Conservation (phyloP, 1,139 yeast genomes). For the Candida glucosophila region DNA sequence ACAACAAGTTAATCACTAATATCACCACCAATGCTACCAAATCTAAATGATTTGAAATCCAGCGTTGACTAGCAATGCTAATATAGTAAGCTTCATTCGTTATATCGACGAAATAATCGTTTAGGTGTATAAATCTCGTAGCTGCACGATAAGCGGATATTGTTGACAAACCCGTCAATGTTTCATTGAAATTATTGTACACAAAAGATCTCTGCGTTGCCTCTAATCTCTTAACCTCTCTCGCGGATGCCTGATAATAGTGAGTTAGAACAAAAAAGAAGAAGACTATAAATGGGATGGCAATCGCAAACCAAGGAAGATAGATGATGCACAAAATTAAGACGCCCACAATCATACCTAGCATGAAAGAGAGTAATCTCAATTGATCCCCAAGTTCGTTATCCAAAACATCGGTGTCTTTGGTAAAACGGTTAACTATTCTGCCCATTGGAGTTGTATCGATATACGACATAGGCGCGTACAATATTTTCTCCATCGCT, state of each 20-base stretch:
- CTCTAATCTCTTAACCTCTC: slow-evolving; percentile 36
- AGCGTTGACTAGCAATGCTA: slow-evolving; percentile 65
- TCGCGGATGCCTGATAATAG: slow-evolving; percentile 41
- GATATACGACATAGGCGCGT: slow-evolving; percentile 50
- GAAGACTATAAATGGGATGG: slow-evolving; percentile 48
- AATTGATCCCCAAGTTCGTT: slow-evolving; percentile 60
- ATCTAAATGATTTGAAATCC: slow-evolving; percentile 65
- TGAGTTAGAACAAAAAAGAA: slow-evolving; percentile 43
- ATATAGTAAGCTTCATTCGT: slow-evolving; percentile 69
- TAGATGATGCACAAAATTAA: slow-evolving; percentile 58
- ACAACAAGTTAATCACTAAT: slow-evolving; percentile 46
- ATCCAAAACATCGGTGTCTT: slow-evolving; percentile 78
- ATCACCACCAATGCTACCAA: slow-evolving; percentile 38
- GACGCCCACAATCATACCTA: slow-evolving; percentile 53
- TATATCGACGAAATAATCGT: slow-evolving; percentile 42
- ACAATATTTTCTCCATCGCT: slow-evolving; percentile 34
- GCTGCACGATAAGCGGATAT: slow-evolving; percentile 54
- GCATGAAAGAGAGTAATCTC: slow-evolving; percentile 41
- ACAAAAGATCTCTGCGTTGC: slow-evolving; percentile 29
- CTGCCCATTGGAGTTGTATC: slow-evolving; percentile 58
- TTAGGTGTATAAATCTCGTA: slow-evolving; percentile 41
- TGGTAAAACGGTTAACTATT: slow-evolving; percentile 55
- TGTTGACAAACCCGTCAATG: slow-evolving; percentile 62
- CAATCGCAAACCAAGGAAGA: slow-evolving; percentile 68
- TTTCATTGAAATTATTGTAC: slow-evolving; percentile 63